Evolutionary conservation across 2,329 filamentous ascomycete species (phyloP), one percentile per base, ranked within the genome.

Genomic region (Penicillium sp.): DNA sequence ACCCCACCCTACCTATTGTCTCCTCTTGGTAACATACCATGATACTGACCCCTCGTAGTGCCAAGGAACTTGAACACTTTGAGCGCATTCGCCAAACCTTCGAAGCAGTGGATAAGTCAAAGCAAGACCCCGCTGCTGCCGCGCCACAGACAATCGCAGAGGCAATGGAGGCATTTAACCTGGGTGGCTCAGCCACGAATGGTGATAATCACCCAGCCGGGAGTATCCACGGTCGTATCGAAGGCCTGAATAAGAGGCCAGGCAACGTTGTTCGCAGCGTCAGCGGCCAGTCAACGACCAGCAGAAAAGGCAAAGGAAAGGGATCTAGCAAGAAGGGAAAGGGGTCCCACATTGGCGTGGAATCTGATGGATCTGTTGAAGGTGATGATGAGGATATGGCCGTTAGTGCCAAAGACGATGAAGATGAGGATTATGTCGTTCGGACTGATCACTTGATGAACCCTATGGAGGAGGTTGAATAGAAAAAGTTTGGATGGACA

Each of bases 31-130:
- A 6, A 44, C 5, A 43, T 19, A 51, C 7, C 36, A 31, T 42
- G 46, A 59, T 61, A 55, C 67, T 75, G 59, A 73, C 59, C 48
- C 25, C 12, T 26, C 50, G 59, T 58, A 96, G 91, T 68, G 87
- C 88, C 11, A 93, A 96, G 59, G 94, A 99, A 76, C 78, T 99
- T 38, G 84, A 88, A 45, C 94, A 99, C 70, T 99, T 97, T 66
- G 90, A 96, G 69, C 79, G 83, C 0, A 93, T 99, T 6, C 81
- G 94, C 37, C 85, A 83, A 17, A 84, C 85, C 17, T 99, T 99
- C 68, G 94, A 99, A 77, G 67, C 80, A 73, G 72, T 76, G 73
- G 67, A 79, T 46, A 75, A 78, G 58, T 76, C 78, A 59, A 74
- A 77, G 53, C 71, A 76, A 37, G 70, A 73, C 22, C 38, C 58